These are phyloP conservation scores for Jimgerdemannia lactiflua DNA, from an alignment of 192 early-diverging fungal genomes.

Conservation along the genomic window DNA sequence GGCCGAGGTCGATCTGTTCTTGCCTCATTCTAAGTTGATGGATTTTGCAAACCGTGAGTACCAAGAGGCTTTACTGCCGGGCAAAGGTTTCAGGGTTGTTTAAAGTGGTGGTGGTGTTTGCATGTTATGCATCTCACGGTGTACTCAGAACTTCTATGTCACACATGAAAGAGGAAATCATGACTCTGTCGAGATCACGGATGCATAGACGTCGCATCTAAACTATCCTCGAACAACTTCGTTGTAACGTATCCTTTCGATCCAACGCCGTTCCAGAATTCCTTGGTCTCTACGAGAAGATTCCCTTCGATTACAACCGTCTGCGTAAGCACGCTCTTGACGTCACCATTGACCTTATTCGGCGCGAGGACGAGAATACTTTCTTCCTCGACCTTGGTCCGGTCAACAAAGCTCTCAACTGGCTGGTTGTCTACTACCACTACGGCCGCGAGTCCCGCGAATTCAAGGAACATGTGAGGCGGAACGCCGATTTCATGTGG, in stretches of 20 bases:
- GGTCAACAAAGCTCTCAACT: constrained; percentile 93
- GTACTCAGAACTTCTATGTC: constrained; percentile 17
- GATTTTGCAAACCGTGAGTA: constrained; percentile 67
- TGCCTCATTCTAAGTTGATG: constrained; percentile 76
- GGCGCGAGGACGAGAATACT: constrained; percentile 89
- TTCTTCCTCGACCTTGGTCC: constrained; percentile 89
- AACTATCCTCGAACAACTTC: background rate
- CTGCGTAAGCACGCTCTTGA: constrained; percentile 67
- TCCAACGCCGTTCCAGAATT: constrained; percentile 19
- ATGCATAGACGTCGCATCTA: too few species aligned
- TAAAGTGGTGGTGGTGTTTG: too few species aligned
- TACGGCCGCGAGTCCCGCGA: constrained; percentile 81
- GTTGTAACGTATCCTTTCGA: background rate
- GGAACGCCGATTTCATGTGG: constrained; percentile 90
- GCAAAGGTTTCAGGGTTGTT: too few species aligned
- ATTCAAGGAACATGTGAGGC: constrained; percentile 71
- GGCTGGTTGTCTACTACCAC: constrained; percentile 81
- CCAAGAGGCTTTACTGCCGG: background rate
- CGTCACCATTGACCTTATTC: constrained; percentile 77
- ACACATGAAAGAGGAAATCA: too few species aligned
- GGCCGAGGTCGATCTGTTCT: constrained; percentile 76
- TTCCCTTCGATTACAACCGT: constrained; percentile 46
- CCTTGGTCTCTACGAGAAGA: constrained; percentile 70
- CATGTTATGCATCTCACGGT: background rate
- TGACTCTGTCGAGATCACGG: too few species aligned